Evolutionary conservation across 352 stramenopile genomes (phyloP).

Genomic region (Pythium pectinolyticum): DNA sequence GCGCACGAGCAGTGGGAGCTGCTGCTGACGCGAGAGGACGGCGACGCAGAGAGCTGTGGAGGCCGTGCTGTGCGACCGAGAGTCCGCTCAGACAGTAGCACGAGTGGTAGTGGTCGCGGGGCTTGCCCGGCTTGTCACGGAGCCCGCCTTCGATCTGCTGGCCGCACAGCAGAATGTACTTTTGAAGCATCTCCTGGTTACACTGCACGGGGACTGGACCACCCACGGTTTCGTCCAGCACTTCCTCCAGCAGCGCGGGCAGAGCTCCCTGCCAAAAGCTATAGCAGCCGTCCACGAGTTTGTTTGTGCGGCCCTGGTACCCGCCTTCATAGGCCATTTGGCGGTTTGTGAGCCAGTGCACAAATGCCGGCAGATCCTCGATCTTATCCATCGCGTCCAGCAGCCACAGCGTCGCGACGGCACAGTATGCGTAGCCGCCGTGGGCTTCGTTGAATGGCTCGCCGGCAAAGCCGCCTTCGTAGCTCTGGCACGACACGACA

Average conservation of each 20-base stretch:
- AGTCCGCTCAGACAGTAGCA: slow-evolving; percentile 98
- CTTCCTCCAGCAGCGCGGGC: slow-evolving; percentile 72
- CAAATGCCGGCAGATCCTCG: slow-evolving; percentile 47
- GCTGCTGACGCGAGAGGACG: no score
- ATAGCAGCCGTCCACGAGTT: slow-evolving; percentile 99
- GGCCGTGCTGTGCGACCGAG: slow-evolving; percentile 91
- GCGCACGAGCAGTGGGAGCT: slow-evolving; percentile 30
- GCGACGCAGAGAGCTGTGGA: slow-evolving; percentile 13
- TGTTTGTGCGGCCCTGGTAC: slow-evolving; percentile 96
- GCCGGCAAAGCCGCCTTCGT: slow-evolving; percentile 95
- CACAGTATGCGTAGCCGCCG: slow-evolving; percentile 98
- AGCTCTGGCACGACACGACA: slow-evolving; percentile 94
- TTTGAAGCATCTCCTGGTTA: slow-evolving; percentile 76
- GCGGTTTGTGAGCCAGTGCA: slow-evolving; percentile 90
- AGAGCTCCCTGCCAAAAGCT: slow-evolving; percentile 98
- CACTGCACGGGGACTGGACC: slow-evolving; percentile 59
- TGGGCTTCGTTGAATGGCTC: slow-evolving; percentile 95
- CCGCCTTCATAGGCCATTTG: slow-evolving; percentile 95
- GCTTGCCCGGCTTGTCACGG: slow-evolving; percentile 94
- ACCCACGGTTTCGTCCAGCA: slow-evolving; percentile 39
- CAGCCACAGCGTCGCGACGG: slow-evolving; percentile 92
- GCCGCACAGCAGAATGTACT: slow-evolving; percentile 94
- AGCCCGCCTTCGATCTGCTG: slow-evolving; percentile 94
- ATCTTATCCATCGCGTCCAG: slow-evolving; percentile 72
- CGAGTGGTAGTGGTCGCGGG: slow-evolving; percentile 98